Evolutionary conservation across 2,329 filamentous ascomycete species (phyloP).

Genomic region (Zasmidium citrigriseum): DNA sequence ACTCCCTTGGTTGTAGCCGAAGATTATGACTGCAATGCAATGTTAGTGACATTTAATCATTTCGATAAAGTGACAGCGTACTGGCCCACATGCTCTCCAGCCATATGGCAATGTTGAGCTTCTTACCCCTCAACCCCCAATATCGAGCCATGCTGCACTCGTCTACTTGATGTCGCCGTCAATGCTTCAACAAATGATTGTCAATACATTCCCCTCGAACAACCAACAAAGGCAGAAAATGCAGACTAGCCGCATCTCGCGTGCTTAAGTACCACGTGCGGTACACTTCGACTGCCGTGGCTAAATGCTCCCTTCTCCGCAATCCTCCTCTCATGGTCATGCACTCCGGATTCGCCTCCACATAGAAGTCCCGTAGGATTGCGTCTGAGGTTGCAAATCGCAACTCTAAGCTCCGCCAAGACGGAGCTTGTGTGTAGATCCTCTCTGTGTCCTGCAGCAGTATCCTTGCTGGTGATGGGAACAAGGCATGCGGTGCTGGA

Average conservation of each 20-base stretch:
- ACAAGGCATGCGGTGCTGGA: not conserved
- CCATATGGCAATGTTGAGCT: not conserved
- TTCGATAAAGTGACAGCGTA: not conserved
- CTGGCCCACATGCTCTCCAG: conserved; percentile 1
- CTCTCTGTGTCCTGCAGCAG: not conserved
- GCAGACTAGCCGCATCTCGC: not conserved
- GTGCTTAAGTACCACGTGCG: not conserved
- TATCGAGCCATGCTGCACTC: not conserved
- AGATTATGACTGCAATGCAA: not conserved
- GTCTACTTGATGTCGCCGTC: no score
- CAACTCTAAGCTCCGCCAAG: not conserved
- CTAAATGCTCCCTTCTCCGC: not conserved
- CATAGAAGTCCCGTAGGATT: not conserved
- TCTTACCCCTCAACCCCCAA: not conserved
- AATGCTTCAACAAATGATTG: no score
- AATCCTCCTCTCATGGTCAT: not conserved
- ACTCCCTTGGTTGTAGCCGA: conserved; percentile 4
- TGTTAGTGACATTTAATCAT: not conserved
- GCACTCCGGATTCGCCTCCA: not conserved
- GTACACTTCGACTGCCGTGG: not conserved
- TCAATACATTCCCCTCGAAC: not conserved
- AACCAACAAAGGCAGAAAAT: not conserved
- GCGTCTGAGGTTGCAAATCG: not conserved
- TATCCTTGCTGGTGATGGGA: not conserved
- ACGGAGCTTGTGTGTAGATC: not conserved